Conservation (phyloP, 2,329 filamentous ascomycete genomes). For the Calonectria leucothoes region DNA sequence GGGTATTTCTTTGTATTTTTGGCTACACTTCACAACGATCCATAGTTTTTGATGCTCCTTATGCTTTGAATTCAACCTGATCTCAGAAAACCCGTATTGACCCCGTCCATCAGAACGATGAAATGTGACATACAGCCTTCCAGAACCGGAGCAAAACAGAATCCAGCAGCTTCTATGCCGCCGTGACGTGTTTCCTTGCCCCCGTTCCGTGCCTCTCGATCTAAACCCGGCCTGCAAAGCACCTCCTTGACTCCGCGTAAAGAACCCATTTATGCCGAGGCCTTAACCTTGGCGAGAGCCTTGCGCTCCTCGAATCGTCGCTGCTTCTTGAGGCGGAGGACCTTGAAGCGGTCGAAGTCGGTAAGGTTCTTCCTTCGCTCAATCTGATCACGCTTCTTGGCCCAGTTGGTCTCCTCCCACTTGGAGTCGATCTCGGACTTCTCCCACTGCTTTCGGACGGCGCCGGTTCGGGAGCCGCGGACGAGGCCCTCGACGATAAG, state of each 20-base stretch:
- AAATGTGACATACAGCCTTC: slow-evolving; percentile 75
- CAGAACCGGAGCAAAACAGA: slow-evolving; percentile 67
- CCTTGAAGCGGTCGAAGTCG: slow-evolving; percentile 99
- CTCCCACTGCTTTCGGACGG: slow-evolving; percentile 91
- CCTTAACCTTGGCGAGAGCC: slow-evolving; percentile 92
- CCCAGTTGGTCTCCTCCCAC: slow-evolving; percentile 92
- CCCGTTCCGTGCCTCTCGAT: slow-evolving; percentile 51
- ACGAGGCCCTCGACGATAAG: slow-evolving; percentile 89
- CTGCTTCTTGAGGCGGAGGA: slow-evolving; percentile 99
- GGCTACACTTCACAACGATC: slow-evolving; percentile 48
- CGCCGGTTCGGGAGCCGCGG: slow-evolving; percentile 83
- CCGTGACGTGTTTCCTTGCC: slow-evolving; percentile 50
- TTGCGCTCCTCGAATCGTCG: slow-evolving; percentile 98
- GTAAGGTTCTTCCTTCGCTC: slow-evolving; percentile 90
- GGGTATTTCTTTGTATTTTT: slow-evolving; percentile 46
- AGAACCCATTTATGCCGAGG: slow-evolving; percentile 73
- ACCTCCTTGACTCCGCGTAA: slow-evolving; percentile 48
- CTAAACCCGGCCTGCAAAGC: slow-evolving; percentile 51
- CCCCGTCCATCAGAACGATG: slow-evolving; percentile 71
- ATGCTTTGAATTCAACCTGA: slow-evolving; percentile 55
- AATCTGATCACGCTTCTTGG: slow-evolving; percentile 90
- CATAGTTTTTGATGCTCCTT: slow-evolving; percentile 41
- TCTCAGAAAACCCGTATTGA: slow-evolving; percentile 72
- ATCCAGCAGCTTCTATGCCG: slow-evolving; percentile 66
- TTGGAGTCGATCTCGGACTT: slow-evolving; percentile 91